Evolutionary conservation across 2,329 filamentous ascomycete genomes (phyloP), one percentile per base, ranked within the genome.

Genomic region (Fusarium longipes): DNA sequence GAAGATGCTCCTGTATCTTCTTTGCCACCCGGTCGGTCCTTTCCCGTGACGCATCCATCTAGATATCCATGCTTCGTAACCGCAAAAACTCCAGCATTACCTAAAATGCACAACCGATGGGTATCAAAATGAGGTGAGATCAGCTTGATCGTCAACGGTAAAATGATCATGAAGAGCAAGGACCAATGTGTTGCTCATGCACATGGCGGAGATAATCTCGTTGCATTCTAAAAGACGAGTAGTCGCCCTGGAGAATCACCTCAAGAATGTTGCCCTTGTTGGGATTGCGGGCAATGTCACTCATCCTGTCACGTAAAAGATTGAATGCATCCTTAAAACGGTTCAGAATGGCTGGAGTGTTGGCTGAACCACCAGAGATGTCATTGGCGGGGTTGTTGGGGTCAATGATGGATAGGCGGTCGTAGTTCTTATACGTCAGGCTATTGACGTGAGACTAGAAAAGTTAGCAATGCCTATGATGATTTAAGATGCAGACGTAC

Each of bases 381-480:
- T 99, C 96, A 76, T 98, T 98, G 25, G 84, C 81, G 0, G 87
- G 77, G 59, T 92, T 91, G 77, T 98, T 97, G 0, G 96, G 96
- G 74, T 99, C 96, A 59, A 97, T 91, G 72, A 99, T 97, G 10
- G 91, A 92, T 3, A 99, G 83, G 2, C 93, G 88, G 49, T 90
- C 84, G 15, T 77, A 78, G 72, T 89, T 89, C 71, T 86, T 87
- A 73, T 90, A 87, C 6, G 82, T 77, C 50, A 89, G 76, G 1
- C 74, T 75, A 29, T 66, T 76, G 17, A 85, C 82, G 25, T 82
- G 74, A 35, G 74, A 77, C 84, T 87, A 40, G 0, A 2, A 39
- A 10, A 2, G 51, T 73, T 43, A 72, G 50, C 35, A 30, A 30
- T 17, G 14, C 14, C 8, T 2, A 24, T 8, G 17, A 11, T 15